These are phyloP conservation scores for Globisporangium abappressorium DNA, from an alignment of 352 stramenopile species.

Conservation along the genomic window DNA sequence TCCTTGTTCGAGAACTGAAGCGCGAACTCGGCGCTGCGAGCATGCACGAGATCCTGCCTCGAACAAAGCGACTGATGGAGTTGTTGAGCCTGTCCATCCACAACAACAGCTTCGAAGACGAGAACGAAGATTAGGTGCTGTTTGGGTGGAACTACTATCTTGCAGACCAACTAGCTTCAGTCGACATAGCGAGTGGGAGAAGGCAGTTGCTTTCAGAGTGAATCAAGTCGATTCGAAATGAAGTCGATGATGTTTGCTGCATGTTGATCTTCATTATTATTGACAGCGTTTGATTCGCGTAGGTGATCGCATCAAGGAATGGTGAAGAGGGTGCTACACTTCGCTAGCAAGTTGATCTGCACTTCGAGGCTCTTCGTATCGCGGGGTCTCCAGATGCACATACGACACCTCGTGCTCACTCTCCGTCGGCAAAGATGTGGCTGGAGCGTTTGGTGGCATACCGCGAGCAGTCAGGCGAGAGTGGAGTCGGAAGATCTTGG, in stretches of 20 bases:
- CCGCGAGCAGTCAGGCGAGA: neutral
- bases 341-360: neutral
- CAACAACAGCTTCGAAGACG: slow-evolving; percentile 20
- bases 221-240: neutral
- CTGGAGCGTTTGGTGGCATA: slow-evolving; percentile 12
- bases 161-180: neutral
- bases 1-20: slow-evolving; percentile 71
- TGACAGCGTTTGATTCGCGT: neutral
- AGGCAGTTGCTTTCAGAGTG: neutral
- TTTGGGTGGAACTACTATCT: neutral
- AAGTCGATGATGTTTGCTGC: neutral
- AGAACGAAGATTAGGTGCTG: slow-evolving; percentile 2
- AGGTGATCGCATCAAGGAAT: neutral
- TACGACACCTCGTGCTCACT: slow-evolving; percentile 21
- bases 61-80: slow-evolving; percentile 79
- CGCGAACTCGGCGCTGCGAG: slow-evolving; percentile 69
- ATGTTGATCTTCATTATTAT: neutral
- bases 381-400: slow-evolving; percentile 24
- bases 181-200: neutral
- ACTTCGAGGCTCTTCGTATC: slow-evolving; percentile 3
- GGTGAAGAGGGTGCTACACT: neutral
- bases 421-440: slow-evolving; percentile 1
- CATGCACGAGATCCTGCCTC: slow-evolving; percentile 74
- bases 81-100: slow-evolving; percentile 75
- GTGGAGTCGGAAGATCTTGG: slow-evolving; percentile 1